Percentiles rank a stretch among this genome's conserved stretches.
phyloP scores from a whole-genome alignment of 768 basidiomycete species.

The Lactarius quietus region DNA sequence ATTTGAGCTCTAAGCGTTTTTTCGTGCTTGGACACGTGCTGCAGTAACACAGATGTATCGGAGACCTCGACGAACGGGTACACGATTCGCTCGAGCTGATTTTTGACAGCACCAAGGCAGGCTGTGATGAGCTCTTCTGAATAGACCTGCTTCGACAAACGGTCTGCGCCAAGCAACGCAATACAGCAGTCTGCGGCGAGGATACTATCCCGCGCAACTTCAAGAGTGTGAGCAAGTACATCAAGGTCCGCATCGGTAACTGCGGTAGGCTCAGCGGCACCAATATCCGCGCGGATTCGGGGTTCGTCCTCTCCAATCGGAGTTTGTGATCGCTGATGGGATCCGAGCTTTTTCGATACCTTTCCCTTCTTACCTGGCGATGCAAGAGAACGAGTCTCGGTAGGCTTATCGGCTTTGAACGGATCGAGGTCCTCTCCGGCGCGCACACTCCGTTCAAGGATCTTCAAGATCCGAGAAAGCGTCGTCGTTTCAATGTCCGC shows the following conservation, averaged over 20 bases:
- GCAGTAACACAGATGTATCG: slow-evolving; percentile 47
- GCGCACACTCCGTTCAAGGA: slow-evolving; percentile 75
- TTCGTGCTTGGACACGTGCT: slow-evolving; percentile 44
- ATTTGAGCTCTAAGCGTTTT: slow-evolving; percentile 46
- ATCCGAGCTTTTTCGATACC: slow-evolving; percentile 33
- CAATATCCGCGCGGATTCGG: slow-evolving; percentile 30
- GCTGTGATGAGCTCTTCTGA: slow-evolving; percentile 89
- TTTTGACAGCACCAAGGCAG: slow-evolving; percentile 75
- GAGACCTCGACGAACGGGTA: slow-evolving; percentile 84
- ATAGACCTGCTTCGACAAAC: slow-evolving; percentile 89
- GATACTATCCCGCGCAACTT: slow-evolving; percentile 67
- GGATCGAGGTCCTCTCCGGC: slow-evolving; percentile 74
- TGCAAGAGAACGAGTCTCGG: slow-evolving; percentile 25
- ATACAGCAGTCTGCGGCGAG: slow-evolving; percentile 83
- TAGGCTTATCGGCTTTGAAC: slow-evolving; percentile 42
- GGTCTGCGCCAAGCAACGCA: slow-evolving; percentile 70
- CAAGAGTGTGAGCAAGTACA: slow-evolving; percentile 48
- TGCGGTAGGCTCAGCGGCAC: slow-evolving; percentile 25
- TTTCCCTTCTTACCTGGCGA: slow-evolving; percentile 42
- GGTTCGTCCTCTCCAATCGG: slow-evolving; percentile 36
- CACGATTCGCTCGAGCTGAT: slow-evolving; percentile 71
- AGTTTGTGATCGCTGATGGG: slow-evolving; percentile 42
- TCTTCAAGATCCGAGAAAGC: slow-evolving; percentile 65
- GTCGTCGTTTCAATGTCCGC: slow-evolving; percentile 61
- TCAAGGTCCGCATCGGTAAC: slow-evolving; percentile 50